Base-by-base conservation (phyloP, 805 yeast genomes). In the Kazachstania psychrophila region DNA sequence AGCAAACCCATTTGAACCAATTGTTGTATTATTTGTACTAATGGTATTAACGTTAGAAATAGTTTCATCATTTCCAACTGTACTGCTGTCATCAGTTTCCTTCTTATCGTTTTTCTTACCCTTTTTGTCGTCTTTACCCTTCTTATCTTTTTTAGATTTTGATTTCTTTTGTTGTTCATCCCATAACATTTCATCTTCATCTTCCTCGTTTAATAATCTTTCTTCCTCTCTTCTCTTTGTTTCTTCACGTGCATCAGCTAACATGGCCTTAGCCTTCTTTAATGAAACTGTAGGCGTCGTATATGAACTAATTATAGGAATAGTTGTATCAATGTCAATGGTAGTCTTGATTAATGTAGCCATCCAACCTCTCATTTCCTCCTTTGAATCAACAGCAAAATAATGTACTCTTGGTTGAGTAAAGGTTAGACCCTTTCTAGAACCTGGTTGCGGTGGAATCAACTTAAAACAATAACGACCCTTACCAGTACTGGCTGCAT, bases 391-490 rank as follows among this genome's bases (percentile, higher is more conserved):
- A 30, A 89, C 96, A 0, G 97, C 96, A 69, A 92, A 92, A 59
- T 81, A 92, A 52, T 92, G 98, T 6, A 87, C 83, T 47, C 87
- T 85, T 20, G 95, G 98, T 45, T 88, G 95, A 0, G 99, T 92
- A 58, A 92, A 92, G 0, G 95, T 88, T 39, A 92, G 73, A 0
- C 97, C 97, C 62, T 88, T 89, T 46, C 80, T 79, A 36, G 89
- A 84, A 0, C 99, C 99, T 0, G 97, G 97, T 2, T 94, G 95
- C 0, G 99, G 99, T 8, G 99, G 99, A 3, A 88, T 75, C 10
- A 92, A 58, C 59, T 88, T 88, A 67, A 92, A 89, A 52, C 95
- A 86, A 55, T 76, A 84, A 28, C 94, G 70, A n/a, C 97, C 97
- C 30, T 83, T 79, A 7, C 96, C 96, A 3, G 95, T 81, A 23